These are phyloP conservation scores for Acorus calamus DNA, from an alignment of 106 monocot genomes.

Conservation along the genomic window DNA sequence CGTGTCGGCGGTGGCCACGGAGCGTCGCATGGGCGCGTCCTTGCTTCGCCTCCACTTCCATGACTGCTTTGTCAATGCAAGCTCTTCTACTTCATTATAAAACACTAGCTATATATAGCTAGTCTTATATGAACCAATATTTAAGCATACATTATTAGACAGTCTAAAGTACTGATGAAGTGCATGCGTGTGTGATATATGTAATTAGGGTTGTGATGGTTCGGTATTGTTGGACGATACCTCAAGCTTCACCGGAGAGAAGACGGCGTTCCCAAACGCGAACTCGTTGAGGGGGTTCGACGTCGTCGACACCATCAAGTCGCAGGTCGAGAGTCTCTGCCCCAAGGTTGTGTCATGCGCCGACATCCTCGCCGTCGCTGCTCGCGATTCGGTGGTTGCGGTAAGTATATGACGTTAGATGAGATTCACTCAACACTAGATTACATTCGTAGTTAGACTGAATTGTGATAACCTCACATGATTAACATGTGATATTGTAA, in stretches of 20 bases:
- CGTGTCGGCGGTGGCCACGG: background rate
- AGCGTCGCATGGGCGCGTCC: slow-evolving; percentile 15
- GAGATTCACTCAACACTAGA: no score
- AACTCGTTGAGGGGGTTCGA: slow-evolving; percentile 59
- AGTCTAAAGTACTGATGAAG: background rate
- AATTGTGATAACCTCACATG: no score
- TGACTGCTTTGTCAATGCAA: slow-evolving; percentile 24
- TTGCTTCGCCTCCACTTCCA: slow-evolving; percentile 18
- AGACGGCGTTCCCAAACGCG: slow-evolving; percentile 42
- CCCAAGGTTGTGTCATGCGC: slow-evolving; percentile 66
- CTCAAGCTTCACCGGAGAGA: slow-evolving; percentile 61
- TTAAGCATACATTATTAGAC: background rate
- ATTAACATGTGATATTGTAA: no score
- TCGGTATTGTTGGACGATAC: slow-evolving; percentile 73
- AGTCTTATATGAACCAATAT: background rate
- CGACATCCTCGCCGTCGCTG: slow-evolving; percentile 53
- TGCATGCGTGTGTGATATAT: background rate
- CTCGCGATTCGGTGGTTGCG: slow-evolving; percentile 50
- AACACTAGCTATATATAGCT: background rate
- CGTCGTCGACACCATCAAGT: slow-evolving; percentile 55
- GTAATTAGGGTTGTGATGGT: slow-evolving; percentile 57
- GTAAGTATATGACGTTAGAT: slow-evolving; percentile 12
- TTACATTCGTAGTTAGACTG: no score
- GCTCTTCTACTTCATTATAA: background rate
- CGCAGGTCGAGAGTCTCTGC: slow-evolving; percentile 48